Base-by-base conservation (phyloP, 176 grass and related monocot genomes). In the Neostapfia colusana region DNA sequence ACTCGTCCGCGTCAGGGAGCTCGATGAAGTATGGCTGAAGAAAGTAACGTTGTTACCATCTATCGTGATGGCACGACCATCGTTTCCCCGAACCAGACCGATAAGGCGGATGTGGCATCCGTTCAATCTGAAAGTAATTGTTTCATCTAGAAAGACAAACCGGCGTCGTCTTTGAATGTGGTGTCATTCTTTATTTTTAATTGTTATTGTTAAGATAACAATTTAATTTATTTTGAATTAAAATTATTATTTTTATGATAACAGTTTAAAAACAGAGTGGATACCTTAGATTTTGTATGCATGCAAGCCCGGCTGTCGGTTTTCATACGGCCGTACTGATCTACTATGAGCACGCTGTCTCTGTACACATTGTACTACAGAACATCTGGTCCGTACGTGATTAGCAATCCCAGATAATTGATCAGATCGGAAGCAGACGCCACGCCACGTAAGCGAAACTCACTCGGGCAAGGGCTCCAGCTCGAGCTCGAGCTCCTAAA, bases 11-110 rank as follows among this genome's bases (percentile, higher is more conserved):
- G 43, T 81, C 84, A 23, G 8, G 5, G n/a, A 10, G 42, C 65
- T 81, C 63, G 44, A 4, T 81, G 43, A 81, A 81, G 64, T 81
- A 38, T 70, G 18, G 10, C n/a, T 20, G 65, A 86, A 86, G 84
- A 48, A 65, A 86, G 64, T 76, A 62, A 86, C 49, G 55, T 16
- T 80, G 21, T 57, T 24, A 41, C 40, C 6, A 15, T 60, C 35
- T 78, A 50, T 69, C 49, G 61, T 49, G 40, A 23, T 60, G 18
- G 63, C 53, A 41, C 50, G 50, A 15, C 13, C 65, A 31, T 18
- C 28, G 43, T 79, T 60, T 73, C 68, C 39, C 7, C 15, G n/a
- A 66, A 73, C 35, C 76, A 36, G 38, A 79, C 2, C 9, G 39
- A 39, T 44, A 38, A 12, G 27, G 3, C 18, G 3, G n/a, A 37